Percentiles rank a stretch among this genome's conserved stretches.
Evolutionary conservation across 83 land plant species (phyloP).

Genomic region (Diphasiastrum complanatum): DNA sequence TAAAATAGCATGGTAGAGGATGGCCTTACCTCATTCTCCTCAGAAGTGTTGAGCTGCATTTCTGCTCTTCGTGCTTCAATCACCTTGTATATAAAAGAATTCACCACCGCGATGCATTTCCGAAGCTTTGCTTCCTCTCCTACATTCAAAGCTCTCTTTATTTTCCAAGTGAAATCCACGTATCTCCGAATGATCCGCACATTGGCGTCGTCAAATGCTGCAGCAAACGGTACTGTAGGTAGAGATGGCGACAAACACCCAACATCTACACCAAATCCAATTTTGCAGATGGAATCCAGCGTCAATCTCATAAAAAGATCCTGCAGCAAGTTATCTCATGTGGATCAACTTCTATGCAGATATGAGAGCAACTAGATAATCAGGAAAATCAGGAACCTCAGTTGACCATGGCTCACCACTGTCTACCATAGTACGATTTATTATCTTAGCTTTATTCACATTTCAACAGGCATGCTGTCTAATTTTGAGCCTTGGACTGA

Average conservation of each 20-base stretch:
- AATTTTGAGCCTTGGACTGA: too few relatives aligned
- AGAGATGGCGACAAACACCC: conserved; percentile 26
- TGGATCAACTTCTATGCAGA: too few relatives aligned
- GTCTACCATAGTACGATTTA: too few relatives aligned
- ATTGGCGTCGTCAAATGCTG: conserved; percentile 29
- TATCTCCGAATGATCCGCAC: conserved; percentile 24
- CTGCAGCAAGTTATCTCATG: conserved; percentile 22
- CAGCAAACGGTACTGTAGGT: conserved; percentile 22
- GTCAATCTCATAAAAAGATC: conserved; percentile 40
- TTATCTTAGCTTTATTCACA: too few relatives aligned
- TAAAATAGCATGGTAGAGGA: too few relatives aligned
- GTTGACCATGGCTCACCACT: too few relatives aligned
- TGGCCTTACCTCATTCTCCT: too few relatives aligned
- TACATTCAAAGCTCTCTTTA: conserved; percentile 16
- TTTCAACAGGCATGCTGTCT: too few relatives aligned
- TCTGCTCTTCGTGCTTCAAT: conserved; percentile 25
- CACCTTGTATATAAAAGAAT: conserved; percentile 24
- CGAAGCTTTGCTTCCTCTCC: conserved; percentile 26
- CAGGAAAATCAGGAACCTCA: too few relatives aligned
- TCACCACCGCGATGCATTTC: conserved; percentile 24
- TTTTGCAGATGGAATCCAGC: conserved; percentile 32
- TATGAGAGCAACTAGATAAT: too few relatives aligned
- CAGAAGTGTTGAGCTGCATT: too few relatives aligned
- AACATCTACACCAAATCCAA: conserved; percentile 36
- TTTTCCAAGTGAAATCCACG: conserved; percentile 28